Conservation (phyloP, 225 moss, liverwort and hornwort species). For the Takakia lepidozioides region DNA sequence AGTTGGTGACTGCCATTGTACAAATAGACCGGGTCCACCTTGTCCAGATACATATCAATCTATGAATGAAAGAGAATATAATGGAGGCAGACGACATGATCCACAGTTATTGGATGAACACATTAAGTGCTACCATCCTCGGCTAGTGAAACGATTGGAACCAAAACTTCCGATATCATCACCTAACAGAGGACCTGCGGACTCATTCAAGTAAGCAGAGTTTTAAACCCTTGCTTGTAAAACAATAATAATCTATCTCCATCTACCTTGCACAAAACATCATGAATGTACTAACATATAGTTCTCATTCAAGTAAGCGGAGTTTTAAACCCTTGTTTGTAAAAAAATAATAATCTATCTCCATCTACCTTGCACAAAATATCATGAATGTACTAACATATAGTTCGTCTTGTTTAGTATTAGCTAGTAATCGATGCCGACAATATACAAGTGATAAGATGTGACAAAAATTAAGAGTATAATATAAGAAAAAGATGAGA, state of each 20-base stretch:
- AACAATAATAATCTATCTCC: too few relatives aligned
- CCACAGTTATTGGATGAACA: conserved; percentile 55
- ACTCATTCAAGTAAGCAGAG: too few relatives aligned
- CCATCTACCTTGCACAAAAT: conserved; percentile 1
- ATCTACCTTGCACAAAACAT: conserved; percentile 1
- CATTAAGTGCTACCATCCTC: conserved; percentile 57
- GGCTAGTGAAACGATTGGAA: conserved; percentile 29
- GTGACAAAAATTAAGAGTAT: too few relatives aligned
- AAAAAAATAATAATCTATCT: too few relatives aligned
- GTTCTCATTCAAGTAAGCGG: not conserved
- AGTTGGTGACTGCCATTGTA: conserved; percentile 35
- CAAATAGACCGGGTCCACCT: conserved; percentile 27
- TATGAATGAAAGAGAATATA: conserved; percentile 41
- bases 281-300: not conserved
- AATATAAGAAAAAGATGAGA: too few relatives aligned
- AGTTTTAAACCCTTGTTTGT: too few relatives aligned
- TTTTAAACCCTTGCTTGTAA: too few relatives aligned
- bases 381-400: not conserved
- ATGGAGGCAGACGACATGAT: conserved; percentile 49
- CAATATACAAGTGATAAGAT: too few relatives aligned
- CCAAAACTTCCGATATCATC: conserved; percentile 36
- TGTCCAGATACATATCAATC: conserved; percentile 44
- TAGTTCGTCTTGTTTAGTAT: too few relatives aligned
- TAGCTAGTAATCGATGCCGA: too few relatives aligned
- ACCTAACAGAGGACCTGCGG: not conserved